A percentile compares a stretch with the other conserved stretches of the same genome.
Evolutionary conservation across 305 asterid genomes (phyloP).

Genomic region (Fraxinus albicans): DNA sequence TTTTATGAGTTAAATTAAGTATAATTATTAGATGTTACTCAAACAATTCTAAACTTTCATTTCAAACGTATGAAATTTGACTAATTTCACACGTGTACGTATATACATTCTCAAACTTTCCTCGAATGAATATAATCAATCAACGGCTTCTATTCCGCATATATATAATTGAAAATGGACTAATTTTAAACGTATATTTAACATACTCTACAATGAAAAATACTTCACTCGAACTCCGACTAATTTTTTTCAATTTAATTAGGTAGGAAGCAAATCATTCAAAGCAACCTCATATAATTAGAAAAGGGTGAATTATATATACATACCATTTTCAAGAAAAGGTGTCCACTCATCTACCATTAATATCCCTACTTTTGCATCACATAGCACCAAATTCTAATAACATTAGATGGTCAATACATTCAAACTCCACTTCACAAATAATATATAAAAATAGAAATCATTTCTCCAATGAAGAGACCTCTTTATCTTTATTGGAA

Average conservation of each 20-base stretch:
- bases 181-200: not conserved
- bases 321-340: slow-evolving; percentile 35
- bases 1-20: not conserved
- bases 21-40: not conserved
- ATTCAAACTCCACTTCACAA: slow-evolving; percentile 40
- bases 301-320: slow-evolving; percentile 11
- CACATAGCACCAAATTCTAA: slow-evolving; percentile 53
- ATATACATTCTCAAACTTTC: not conserved
- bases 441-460: slow-evolving; percentile 18
- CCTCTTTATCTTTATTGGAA: not conserved
- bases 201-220: not conserved
- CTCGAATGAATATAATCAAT: not conserved
- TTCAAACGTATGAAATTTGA: not conserved
- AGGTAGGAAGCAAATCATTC: slow-evolving; percentile 5
- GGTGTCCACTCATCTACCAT: slow-evolving; percentile 74
- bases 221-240: not conserved
- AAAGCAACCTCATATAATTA: not conserved
- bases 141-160: not conserved
- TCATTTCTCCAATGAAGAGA: slow-evolving; percentile 3
- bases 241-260: not conserved
- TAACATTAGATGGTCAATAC: slow-evolving; percentile 49
- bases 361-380: slow-evolving; percentile 43
- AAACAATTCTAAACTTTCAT: not conserved
- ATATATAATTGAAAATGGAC: not conserved
- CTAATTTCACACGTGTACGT: not conserved